phyloP scores from a whole-genome alignment of 2,329 filamentous ascomycete species.

The Aspergillus terreus region DNA sequence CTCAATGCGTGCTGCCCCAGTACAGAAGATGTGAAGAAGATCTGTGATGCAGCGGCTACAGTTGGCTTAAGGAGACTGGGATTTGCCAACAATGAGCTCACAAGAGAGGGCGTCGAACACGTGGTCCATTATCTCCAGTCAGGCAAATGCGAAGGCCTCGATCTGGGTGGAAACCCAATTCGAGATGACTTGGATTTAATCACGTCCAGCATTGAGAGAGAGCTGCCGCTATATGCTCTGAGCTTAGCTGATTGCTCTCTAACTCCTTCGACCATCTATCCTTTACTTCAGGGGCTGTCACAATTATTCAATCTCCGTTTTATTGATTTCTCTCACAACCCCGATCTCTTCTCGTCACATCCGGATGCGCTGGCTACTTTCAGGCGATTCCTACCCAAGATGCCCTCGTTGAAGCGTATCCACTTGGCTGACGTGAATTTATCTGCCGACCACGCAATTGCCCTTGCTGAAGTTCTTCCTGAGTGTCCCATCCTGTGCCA shows the following conservation, averaged over 20 bases:
- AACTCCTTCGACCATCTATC: conserved; percentile 66
- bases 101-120: conserved; percentile 68
- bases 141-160: conserved; percentile 79
- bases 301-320: conserved; percentile 74
- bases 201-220: conserved; percentile 32
- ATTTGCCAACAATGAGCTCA: conserved; percentile 76
- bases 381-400: conserved; percentile 78
- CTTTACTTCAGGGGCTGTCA: conserved; percentile 69
- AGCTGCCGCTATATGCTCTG: conserved; percentile 69
- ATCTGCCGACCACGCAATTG: conserved; percentile 82
- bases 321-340: conserved; percentile 89
- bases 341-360: conserved; percentile 67
- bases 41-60: conserved; percentile 78
- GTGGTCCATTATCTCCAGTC: conserved; percentile 72
- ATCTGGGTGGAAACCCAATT: conserved; percentile 80
- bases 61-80: conserved; percentile 76
- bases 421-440: conserved; percentile 83
- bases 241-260: conserved; percentile 85
- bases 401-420: conserved; percentile 73
- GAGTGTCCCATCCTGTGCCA: conserved; percentile 80
- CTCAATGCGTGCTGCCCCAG: conserved; percentile 74
- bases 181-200: conserved; percentile 49
- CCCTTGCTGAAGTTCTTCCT: conserved; percentile 82
- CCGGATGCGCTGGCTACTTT: conserved; percentile 72
- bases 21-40: conserved; percentile 65